Evolutionary conservation across 202 grass and related monocot genomes (phyloP), one percentile per base, ranked within the genome.

Genomic region (Panicum virgatum): DNA sequence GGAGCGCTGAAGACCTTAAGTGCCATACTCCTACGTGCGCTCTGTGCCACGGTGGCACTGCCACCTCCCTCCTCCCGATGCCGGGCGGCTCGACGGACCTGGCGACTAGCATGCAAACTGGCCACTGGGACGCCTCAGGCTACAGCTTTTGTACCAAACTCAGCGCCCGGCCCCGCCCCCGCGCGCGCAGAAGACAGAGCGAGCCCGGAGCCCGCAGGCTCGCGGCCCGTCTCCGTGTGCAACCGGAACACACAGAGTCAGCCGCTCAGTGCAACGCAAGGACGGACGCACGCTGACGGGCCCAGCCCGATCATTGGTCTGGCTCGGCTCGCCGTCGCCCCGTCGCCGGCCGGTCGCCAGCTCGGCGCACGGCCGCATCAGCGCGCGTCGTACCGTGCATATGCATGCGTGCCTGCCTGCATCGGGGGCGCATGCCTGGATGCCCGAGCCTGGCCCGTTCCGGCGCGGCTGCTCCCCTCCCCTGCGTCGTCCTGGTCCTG

Each of bases 401-500:
- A 45, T 69, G 65, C 32, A n/a, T 63, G 18, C 38, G 61, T n/a
- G n/a, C n/a, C n/a, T 19, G 66, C 13, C 39, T 40, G 66, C 22
- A 60, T 43, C 51, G n/a, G 76, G 76, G 34, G 18, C 64, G 57
- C 61, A 47, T 62, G 15, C 47, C 18, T 8, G 50, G 2, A 13
- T 1, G 48, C 48, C 4, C 7, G 69, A 84, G 76, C n/a, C 76
- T 59, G 74, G 73, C 30, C 26, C 25, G 22, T 12, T 1, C 44
- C 12, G 29, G n/a, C n/a, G 29, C 29, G 29, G 29, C 29, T 30
- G 29, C 29, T 30, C 29, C n/a, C n/a, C n/a, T n/a, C 29, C 29
- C 29, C 29, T 30, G 29, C 29, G 29, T 2, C 29, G 12, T 30
- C 15, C 53, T 85, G 82, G 72, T 85, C 80, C 78, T 60, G 78